Evolutionary conservation across 2,329 filamentous ascomycete genomes (phyloP), one percentile per base, ranked within the genome.

Genomic region (Ceratocystis eucalypticola): DNA sequence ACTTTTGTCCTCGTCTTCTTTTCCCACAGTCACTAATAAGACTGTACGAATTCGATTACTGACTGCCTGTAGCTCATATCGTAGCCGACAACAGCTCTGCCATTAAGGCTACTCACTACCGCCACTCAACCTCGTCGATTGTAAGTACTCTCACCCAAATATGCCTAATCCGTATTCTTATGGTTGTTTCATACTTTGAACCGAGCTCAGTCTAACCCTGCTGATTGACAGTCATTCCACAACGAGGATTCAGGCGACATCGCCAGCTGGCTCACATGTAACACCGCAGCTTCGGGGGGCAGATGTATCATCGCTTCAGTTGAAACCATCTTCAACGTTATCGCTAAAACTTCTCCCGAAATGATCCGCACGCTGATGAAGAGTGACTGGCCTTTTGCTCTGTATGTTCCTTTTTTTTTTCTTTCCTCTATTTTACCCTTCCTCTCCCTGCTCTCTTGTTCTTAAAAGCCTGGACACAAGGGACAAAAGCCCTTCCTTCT

Each of bases 211-310:
- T 41, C 48, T 53, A 15, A 53, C 48, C 7, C 1, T 4, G 25
- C 37, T 25, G 8, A 12, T 15, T 25, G 12, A 15, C 45, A 85
- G 84, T 82, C 81, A 6, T 89, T 89, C 74, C 87, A 89, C 75
- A 89, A 84, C 53, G 87, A 89, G 73, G 82, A 85, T 71, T 79
- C 81, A 1, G 85, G 85, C 44, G 86, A 89, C 70, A 76, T 89
- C 25, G 78, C 89, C 48, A 82, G 83, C 69, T 83, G 88, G 78
- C 76, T 87, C 25, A 86, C 84, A 1, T 78, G 86, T 59, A 82
- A 78, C 71, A 81, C 82, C 20, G 85, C 87, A 5, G 78, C 78
- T 0, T 72, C 77, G 1, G 87, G 87, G 30, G 87, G 87, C 45
- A 80, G 82, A 70, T 88, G 86, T 72, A 83, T 87, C 71, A 80